Evolutionary conservation across 2,329 filamentous ascomycete species (phyloP).

Genomic region (Epicoccum nigrum): DNA sequence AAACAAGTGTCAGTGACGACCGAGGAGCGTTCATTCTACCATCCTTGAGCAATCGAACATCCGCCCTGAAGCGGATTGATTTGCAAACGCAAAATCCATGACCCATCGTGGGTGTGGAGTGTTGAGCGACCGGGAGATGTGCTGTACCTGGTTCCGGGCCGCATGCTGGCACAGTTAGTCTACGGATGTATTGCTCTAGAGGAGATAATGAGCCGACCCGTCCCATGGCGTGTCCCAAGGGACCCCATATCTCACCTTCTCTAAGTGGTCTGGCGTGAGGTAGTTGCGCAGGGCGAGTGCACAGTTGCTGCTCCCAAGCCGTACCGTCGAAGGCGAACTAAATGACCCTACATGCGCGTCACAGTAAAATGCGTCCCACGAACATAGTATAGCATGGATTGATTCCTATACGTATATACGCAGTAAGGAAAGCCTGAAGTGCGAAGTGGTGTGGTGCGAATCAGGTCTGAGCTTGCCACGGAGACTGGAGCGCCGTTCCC

Average conservation of each 20-base stretch:
- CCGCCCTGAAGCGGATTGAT: background rate
- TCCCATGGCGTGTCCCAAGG: background rate
- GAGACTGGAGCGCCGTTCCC: too few relatives aligned
- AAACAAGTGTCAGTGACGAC: conserved; percentile 19
- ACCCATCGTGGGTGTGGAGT: background rate
- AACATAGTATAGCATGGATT: too few relatives aligned
- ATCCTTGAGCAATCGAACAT: background rate
- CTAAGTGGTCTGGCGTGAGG: background rate
- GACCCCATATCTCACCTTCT: background rate
- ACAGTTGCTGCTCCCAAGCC: background rate
- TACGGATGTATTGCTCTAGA: conserved; percentile 1
- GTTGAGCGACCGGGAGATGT: background rate
- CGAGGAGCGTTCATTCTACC: conserved; percentile 17
- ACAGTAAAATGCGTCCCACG: too few relatives aligned
- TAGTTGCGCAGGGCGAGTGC: background rate
- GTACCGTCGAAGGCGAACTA: background rate
- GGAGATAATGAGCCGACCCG: conserved; percentile 7
- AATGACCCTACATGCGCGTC: too few relatives aligned
- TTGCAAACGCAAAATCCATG: background rate
- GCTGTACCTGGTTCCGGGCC: background rate
- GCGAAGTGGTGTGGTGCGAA: too few relatives aligned
- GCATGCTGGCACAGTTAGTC: background rate
- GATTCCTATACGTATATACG: too few relatives aligned
- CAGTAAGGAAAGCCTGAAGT: too few relatives aligned
- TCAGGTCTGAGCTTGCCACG: too few relatives aligned